Conservation (phyloP, 352 stramenopile genomes). For the Thraustochytrium striatum region DNA sequence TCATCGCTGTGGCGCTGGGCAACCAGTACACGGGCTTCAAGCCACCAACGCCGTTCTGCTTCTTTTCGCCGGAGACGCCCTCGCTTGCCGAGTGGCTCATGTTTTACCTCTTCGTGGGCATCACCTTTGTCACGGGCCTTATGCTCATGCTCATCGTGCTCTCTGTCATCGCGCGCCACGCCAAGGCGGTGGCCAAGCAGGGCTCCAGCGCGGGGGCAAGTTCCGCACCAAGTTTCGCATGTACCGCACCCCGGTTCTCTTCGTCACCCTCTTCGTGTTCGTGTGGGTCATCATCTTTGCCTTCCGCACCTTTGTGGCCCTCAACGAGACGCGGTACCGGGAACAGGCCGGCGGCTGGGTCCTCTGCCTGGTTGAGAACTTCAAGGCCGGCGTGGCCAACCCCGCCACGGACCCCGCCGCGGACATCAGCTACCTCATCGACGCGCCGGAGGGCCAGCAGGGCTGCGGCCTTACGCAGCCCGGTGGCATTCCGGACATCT, state of each 20-base stretch:
- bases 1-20: conserved; percentile 5
- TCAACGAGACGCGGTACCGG: conserved; percentile 7
- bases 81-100: not conserved
- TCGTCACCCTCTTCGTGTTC: conserved; percentile 47
- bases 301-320: conserved; percentile 15
- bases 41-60: conserved; percentile 13
- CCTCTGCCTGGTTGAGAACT: conserved; percentile 21
- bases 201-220: too few species aligned
- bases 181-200: not conserved
- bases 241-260: conserved; percentile 45
- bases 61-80: not conserved
- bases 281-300: conserved; percentile 45
- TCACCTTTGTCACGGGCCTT: not conserved
- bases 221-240: not conserved
- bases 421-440: conserved; percentile 24
- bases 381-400: not conserved
- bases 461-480: conserved; percentile 34
- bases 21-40: not conserved
- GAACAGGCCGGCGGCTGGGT: conserved; percentile 29
- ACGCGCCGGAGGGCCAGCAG: not conserved
- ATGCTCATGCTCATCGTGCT: conserved; percentile 31
- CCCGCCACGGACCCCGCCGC: conserved; percentile 25
- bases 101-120: conserved; percentile 43
- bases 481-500: not conserved
- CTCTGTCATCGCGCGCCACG: not conserved